Base-by-base conservation (phyloP, 768 basidiomycete species). In the Collybia nuda region DNA sequence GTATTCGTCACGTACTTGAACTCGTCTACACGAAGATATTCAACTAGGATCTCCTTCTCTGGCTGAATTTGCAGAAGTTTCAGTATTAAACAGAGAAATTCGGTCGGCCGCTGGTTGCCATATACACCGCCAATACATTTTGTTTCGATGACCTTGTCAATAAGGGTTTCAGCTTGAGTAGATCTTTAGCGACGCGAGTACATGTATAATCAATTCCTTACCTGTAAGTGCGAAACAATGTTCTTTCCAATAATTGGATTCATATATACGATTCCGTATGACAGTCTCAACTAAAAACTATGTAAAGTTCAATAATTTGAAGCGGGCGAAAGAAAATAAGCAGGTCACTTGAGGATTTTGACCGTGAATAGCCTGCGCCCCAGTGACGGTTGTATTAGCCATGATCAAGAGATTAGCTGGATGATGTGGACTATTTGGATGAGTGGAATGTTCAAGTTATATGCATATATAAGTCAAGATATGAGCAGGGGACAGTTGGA, bases 11-110 rank as follows among this genome's bases (percentile, higher is more conserved):
- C 21, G n/a, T 56, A 96, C 97, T 99, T 99, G 79, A 98, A 99
- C 67, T 99, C 97, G 53, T 98, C 97, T 6, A 93, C 97, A 48
- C 86, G 82, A 19, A 99, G 74, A 65, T 99, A 99, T 64, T 98
- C 97, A 1, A 98, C 74, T 44, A 98, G 65, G 47, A 99, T 98
- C 70, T 98, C 97, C 67, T 95, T 96, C 70, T 98, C 92, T 2
- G 97, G 97, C 64, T 98, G 97, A 44, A 99, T 86, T 70, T 98
- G 96, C 39, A 99, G 77, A 44, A 99, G 79, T 67, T 99, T 99
- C 58, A 98, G 75, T 42, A 95, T 81, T 37, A 99, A 77, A 62
- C 90, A 95, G 43, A 98, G 72, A 69, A 96, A 99, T 63, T 93
- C 87, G 2, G 95, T 98, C 0, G 97, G 97, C 40, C 86, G 82